Evolutionary conservation across 1,139 yeast species (phyloP).

Genomic region (Pichia sp.): DNA sequence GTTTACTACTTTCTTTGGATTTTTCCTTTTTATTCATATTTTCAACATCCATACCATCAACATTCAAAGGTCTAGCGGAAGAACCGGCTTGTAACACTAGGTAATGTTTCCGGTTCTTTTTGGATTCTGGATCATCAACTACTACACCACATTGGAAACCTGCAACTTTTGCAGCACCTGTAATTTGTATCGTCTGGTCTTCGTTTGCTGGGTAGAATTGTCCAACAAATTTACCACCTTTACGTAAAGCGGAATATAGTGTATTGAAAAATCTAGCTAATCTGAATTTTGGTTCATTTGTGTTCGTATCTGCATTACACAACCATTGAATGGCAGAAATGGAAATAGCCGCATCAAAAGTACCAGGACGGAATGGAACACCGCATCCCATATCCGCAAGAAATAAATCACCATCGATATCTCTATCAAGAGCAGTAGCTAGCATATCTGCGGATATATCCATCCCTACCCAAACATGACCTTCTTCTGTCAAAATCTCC

Average conservation of each 20-base stretch:
- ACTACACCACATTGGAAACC: conserved; percentile 97
- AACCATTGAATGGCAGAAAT: conserved; percentile 97
- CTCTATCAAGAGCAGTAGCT: conserved; percentile 89
- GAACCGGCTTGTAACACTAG: conserved; percentile 86
- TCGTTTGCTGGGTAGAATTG: conserved; percentile 95
- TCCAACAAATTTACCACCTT: conserved; percentile 96
- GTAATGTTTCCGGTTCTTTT: conserved; percentile 85
- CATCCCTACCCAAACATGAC: conserved; percentile 94
- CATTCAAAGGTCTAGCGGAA: conserved; percentile 60
- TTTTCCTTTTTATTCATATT: conserved; percentile 28
- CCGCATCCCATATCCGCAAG: conserved; percentile 92
- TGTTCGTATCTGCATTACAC: conserved; percentile 85
- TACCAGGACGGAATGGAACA: conserved; percentile 91
- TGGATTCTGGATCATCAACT: conserved; percentile 88
- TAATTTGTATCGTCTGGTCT: conserved; percentile 68
- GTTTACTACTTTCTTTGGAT: conserved; percentile 40
- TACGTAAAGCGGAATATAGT: conserved; percentile 72
- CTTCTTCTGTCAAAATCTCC: conserved; percentile 88
- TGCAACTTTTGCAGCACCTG: conserved; percentile 82
- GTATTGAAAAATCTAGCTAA: conserved; percentile 79
- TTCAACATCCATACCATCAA: conserved; percentile 76
- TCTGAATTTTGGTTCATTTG: conserved; percentile 83
- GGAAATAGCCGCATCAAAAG: conserved; percentile 94
- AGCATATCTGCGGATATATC: conserved; percentile 95
- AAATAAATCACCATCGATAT: conserved; percentile 87